These are phyloP conservation scores for Mycena kentingensis DNA, from an alignment of 768 basidiomycete species.

Conservation along the genomic window DNA sequence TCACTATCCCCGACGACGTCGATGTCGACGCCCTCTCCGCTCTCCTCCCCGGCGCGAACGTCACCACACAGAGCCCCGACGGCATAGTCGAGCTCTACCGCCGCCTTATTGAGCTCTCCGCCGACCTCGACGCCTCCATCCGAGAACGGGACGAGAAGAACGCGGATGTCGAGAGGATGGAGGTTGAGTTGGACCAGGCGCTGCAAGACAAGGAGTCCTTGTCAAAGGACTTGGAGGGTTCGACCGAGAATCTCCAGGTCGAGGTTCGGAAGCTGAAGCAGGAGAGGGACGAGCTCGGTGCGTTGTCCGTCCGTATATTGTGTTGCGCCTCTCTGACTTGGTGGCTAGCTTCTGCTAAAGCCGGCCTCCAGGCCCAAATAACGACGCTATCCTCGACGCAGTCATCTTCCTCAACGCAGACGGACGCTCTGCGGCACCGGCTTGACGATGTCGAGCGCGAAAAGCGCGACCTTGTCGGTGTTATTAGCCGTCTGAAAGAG, in stretches of 20 bases:
- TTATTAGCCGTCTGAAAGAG: slow-evolving; percentile 81
- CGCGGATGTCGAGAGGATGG: slow-evolving; percentile 69
- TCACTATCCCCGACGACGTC: slow-evolving; percentile 67
- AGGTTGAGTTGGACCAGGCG: slow-evolving; percentile 83
- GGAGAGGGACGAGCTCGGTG: slow-evolving; percentile 71
- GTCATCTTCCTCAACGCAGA: slow-evolving; percentile 61
- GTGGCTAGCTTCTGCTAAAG: slow-evolving; percentile 35
- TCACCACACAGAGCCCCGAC: slow-evolving; percentile 60
- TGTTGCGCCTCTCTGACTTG: slow-evolving; percentile 15
- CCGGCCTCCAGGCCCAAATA: slow-evolving; percentile 56
- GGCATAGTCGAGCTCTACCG: slow-evolving; percentile 65
- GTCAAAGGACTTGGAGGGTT: slow-evolving; percentile 55
- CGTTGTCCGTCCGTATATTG: slow-evolving; percentile 25
- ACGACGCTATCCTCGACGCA: slow-evolving; percentile 58
- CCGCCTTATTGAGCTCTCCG: slow-evolving; percentile 56
- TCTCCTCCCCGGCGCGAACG: slow-evolving; percentile 61
- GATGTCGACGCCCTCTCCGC: slow-evolving; percentile 60
- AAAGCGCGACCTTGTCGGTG: slow-evolving; percentile 84
- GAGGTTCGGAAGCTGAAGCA: slow-evolving; percentile 59
- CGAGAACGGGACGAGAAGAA: slow-evolving; percentile 71
- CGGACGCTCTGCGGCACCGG: slow-evolving; percentile 57
- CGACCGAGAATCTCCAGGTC: slow-evolving; percentile 52
- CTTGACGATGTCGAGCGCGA: slow-evolving; percentile 82
- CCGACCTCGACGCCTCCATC: slow-evolving; percentile 55
- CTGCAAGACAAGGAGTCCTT: slow-evolving; percentile 74